phyloP scores from a whole-genome alignment of 768 basidiomycete species.

The Tricholoma sp. region DNA sequence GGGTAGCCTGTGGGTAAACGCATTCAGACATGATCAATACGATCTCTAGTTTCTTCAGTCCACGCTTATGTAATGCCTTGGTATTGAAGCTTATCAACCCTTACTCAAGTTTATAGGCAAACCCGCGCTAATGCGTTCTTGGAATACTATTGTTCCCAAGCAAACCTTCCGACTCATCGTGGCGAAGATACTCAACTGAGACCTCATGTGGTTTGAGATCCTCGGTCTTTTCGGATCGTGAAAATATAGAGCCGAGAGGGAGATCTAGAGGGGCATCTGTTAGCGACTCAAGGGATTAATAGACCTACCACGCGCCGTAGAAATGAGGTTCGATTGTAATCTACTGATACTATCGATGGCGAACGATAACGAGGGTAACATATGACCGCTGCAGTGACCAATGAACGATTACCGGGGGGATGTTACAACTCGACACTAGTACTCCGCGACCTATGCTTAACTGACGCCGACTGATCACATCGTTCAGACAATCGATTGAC shows the following conservation, averaged over 20 bases:
- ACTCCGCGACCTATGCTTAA: conserved; percentile 4
- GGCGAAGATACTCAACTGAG: not conserved
- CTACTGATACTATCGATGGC: conserved; percentile 7
- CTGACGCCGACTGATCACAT: conserved; percentile 1
- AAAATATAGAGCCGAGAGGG: not conserved
- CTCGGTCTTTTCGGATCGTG: not conserved
- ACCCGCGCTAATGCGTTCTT: too few relatives aligned
- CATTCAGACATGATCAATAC: not conserved
- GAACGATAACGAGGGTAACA: conserved; percentile 5
- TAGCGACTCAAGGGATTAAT: not conserved
- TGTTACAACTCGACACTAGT: not conserved
- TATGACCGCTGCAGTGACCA: conserved; percentile 1
- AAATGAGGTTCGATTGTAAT: not conserved
- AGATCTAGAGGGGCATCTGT: not conserved
- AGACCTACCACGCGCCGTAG: not conserved
- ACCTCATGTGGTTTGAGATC: not conserved
- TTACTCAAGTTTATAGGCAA: too few relatives aligned
- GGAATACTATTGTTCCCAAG: too few relatives aligned
- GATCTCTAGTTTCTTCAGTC: too few relatives aligned
- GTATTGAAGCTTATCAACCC: not conserved
- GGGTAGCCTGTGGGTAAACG: conserved; percentile 6
- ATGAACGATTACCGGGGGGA: conserved; percentile 5
- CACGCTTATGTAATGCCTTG: conserved; percentile 8
- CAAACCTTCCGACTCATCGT: too few relatives aligned
- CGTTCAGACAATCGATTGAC: conserved; percentile 2